Evolutionary conservation across 179 eudicot genomes (phyloP).

Genomic region (Spergularia azorica): DNA sequence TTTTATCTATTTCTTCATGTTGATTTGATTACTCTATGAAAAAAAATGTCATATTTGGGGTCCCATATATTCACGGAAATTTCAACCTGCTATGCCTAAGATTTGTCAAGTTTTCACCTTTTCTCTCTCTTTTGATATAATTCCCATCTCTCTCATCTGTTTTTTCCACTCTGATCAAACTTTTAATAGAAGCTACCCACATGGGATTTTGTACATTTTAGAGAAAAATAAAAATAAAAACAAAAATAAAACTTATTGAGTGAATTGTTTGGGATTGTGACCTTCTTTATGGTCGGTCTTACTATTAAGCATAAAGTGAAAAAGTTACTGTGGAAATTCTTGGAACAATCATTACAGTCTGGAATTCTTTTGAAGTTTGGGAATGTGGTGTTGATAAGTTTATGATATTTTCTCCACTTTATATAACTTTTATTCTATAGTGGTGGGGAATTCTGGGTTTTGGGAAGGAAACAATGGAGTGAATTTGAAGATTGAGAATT

Average conservation of each 20-base stretch:
- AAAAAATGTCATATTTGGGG: slow-evolving; percentile 1
- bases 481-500: slow-evolving; percentile 11
- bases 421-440: neutral
- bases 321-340: slow-evolving; percentile 19
- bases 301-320: slow-evolving; percentile 19
- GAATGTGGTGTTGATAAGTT: neutral
- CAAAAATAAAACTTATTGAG: neutral
- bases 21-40: neutral
- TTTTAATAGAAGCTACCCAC: slow-evolving; percentile 46
- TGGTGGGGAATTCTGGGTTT: neutral
- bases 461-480: neutral
- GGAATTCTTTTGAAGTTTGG: slow-evolving; percentile 23
- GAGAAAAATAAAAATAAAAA: neutral
- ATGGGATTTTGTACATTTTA: slow-evolving; percentile 26
- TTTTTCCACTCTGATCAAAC: slow-evolving; percentile 32
- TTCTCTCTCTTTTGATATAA: neutral
- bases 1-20: neutral
- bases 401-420: neutral
- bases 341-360: slow-evolving; percentile 34
- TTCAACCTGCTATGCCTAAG: slow-evolving; percentile 4
- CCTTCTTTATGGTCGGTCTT: slow-evolving; percentile 27
- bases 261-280: slow-evolving; percentile 26
- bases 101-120: slow-evolving; percentile 27
- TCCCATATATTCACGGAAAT: slow-evolving; percentile 12
- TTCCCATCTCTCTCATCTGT: slow-evolving; percentile 1